Evolutionary conservation across 306 rosid genomes (phyloP).

Genomic region (Lathyrus sativus): DNA sequence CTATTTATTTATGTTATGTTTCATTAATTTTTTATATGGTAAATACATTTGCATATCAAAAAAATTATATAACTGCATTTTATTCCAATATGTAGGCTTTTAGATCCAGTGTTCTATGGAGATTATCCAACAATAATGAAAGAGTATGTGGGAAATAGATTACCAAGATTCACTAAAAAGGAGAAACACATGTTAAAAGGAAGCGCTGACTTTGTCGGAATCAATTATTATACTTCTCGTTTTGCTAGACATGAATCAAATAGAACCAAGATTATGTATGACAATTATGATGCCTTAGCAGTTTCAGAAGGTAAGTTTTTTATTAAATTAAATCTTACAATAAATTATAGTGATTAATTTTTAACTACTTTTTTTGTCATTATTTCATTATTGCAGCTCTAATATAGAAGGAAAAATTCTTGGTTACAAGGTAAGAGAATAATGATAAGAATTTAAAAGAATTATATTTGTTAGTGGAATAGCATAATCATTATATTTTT

Average conservation of each 20-base stretch:
- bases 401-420: too few species aligned
- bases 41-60: too few species aligned
- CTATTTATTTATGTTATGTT: too few species aligned
- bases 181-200: constrained; percentile 37
- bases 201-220: constrained; percentile 38
- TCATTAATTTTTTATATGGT: too few species aligned
- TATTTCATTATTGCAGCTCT: neutral
- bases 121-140: constrained; percentile 46
- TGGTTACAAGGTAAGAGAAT: constrained; percentile 39
- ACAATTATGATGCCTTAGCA: constrained; percentile 27
- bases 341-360: neutral
- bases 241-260: constrained; percentile 32
- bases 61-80: too few species aligned
- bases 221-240: constrained; percentile 44
- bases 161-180: constrained; percentile 40
- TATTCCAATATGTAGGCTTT: constrained; percentile 19
- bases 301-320: constrained; percentile 1
- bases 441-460: neutral
- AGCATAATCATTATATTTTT: neutral
- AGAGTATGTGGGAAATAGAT: constrained; percentile 34
- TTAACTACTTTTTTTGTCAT: neutral
- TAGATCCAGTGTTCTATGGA: constrained; percentile 40
- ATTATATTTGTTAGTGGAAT: too few species aligned
- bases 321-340: neutral
- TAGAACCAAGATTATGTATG: neutral